phyloP scores from a whole-genome alignment of 805 yeast species.

The Schwanniomyces polymorphus region DNA sequence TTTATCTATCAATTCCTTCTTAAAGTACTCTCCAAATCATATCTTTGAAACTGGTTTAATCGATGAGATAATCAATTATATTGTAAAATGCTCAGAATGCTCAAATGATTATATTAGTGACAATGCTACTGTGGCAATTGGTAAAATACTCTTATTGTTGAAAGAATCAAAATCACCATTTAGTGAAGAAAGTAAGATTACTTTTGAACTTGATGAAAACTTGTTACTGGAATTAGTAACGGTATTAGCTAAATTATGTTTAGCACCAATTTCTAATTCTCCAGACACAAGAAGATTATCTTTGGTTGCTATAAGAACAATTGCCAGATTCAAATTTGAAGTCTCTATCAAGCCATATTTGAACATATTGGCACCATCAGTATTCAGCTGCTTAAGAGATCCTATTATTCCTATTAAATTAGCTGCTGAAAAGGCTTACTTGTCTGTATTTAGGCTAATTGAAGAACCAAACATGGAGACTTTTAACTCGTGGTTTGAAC shows the following conservation, averaged over 20 bases:
- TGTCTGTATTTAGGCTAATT: slow-evolving; percentile 69
- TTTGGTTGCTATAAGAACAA: slow-evolving; percentile 72
- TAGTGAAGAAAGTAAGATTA: slow-evolving; percentile 22
- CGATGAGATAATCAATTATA: slow-evolving; percentile 48
- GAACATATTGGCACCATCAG: slow-evolving; percentile 63
- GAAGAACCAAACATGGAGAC: slow-evolving; percentile 56
- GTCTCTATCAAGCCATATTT: slow-evolving; percentile 51
- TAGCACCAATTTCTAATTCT: slow-evolving; percentile 60
- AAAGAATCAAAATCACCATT: slow-evolving; percentile 35
- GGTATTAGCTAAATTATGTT: slow-evolving; percentile 49
- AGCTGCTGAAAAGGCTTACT: slow-evolving; percentile 89
- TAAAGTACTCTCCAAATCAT: slow-evolving; percentile 72
- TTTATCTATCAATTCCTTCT: slow-evolving; percentile 74
- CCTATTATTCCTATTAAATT: slow-evolving; percentile 86
- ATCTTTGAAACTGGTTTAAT: slow-evolving; percentile 54
- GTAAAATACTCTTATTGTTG: slow-evolving; percentile 66
- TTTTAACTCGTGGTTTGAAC: slow-evolving; percentile 67
- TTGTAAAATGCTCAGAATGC: slow-evolving; percentile 45
- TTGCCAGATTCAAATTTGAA: slow-evolving; percentile 60
- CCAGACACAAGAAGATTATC: slow-evolving; percentile 78
- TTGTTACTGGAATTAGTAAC: slow-evolving; percentile 42
- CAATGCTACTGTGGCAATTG: slow-evolving; percentile 76
- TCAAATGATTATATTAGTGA: slow-evolving; percentile 60
- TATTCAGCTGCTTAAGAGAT: slow-evolving; percentile 83
- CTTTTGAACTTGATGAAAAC: slow-evolving; percentile 43